These are phyloP conservation scores for Cucumis variabilis DNA, from an alignment of 331 rosid species.

Conservation along the genomic window DNA sequence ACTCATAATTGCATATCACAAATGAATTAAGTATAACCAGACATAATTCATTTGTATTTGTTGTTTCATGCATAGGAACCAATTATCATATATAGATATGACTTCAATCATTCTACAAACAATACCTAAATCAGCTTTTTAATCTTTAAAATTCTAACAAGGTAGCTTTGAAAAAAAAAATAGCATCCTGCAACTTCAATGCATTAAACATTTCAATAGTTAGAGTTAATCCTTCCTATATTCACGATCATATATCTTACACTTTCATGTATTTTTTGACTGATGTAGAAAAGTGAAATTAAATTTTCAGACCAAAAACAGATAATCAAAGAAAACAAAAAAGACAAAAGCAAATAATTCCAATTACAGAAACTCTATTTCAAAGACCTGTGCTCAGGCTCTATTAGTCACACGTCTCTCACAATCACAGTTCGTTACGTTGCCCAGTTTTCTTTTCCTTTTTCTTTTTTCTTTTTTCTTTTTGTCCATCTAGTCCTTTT, in stretches of 20 bases:
- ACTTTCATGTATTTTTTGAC: constrained; percentile 23
- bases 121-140: background rate
- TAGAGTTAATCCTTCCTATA: background rate
- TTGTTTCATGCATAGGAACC: background rate
- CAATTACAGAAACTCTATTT: background rate
- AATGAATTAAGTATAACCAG: constrained; percentile 5
- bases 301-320: background rate
- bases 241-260: constrained; percentile 19
- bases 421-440: background rate
- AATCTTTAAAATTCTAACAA: too few species aligned
- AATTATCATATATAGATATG: background rate
- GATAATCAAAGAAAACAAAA: background rate
- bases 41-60: background rate
- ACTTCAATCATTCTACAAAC: constrained; percentile 4
- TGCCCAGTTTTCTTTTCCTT: background rate
- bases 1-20: too few species aligned
- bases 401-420: background rate
- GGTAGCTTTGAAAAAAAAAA: background rate
- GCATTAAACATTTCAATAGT: background rate
- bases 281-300: background rate
- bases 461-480: background rate
- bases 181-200: background rate
- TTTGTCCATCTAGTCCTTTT: background rate
- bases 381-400: background rate
- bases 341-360: constrained; percentile 4